phyloP scores from a whole-genome alignment of 768 basidiomycete species.

The Cubamyces lactineus region DNA sequence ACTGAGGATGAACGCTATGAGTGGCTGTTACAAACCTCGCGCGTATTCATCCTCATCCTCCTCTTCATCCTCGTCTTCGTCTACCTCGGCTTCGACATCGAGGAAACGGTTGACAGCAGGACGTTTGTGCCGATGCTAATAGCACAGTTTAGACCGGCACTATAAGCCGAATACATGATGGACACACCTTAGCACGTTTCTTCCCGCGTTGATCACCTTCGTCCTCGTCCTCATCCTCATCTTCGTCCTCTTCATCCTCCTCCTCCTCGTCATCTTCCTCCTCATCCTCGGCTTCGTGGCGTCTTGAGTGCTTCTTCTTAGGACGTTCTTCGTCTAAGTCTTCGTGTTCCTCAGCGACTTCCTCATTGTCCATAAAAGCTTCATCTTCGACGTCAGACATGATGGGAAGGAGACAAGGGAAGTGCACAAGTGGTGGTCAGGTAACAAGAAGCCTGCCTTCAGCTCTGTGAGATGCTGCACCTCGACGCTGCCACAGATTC shows the following conservation, averaged over 20 bases:
- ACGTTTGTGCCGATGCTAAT: constrained; percentile 63
- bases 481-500: constrained; percentile 1
- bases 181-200: constrained; percentile 64
- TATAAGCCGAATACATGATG: background rate
- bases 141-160: constrained; percentile 13
- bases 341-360: constrained; percentile 34
- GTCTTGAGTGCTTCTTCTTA: constrained; percentile 43
- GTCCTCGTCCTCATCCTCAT: constrained; percentile 43
- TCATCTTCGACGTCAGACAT: constrained; percentile 35
- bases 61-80: constrained; percentile 95
- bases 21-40: constrained; percentile 43
- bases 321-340: constrained; percentile 43
- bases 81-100: constrained; percentile 95
- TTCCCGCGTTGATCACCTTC: constrained; percentile 49
- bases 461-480: background rate
- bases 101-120: constrained; percentile 78
- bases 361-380: constrained; percentile 29
- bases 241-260: constrained; percentile 44
- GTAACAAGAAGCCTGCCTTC: background rate
- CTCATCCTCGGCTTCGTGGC: constrained; percentile 42
- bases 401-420: background rate
- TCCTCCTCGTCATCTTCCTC: constrained; percentile 54
- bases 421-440: constrained; percentile 1
- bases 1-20: background rate
- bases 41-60: constrained; percentile 83